These are phyloP conservation scores for Aspergillus affinis DNA, from an alignment of 495 filamentous ascomycete genomes.

Conservation along the genomic window DNA sequence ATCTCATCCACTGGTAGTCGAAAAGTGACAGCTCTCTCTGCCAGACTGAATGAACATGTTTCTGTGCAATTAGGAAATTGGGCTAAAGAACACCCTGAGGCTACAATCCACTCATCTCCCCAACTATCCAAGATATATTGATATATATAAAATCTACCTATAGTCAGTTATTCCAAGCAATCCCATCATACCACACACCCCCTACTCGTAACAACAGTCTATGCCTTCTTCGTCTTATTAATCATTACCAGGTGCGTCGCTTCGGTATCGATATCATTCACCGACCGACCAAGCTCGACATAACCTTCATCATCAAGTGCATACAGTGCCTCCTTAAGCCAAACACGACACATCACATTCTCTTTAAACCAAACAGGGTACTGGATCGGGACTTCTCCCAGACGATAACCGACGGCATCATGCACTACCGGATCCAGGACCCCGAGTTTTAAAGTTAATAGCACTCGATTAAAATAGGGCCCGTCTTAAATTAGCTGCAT, in stretches of 20 bases:
- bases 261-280: conserved; percentile 24
- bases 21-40: too few species aligned
- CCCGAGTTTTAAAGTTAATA: conserved; percentile 24
- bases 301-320: conserved; percentile 30
- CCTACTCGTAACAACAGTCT: too few species aligned
- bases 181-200: too few species aligned
- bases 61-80: too few species aligned
- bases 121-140: too few species aligned
- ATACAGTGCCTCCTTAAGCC: conserved; percentile 29
- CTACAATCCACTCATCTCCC: too few species aligned
- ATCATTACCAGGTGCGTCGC: conserved; percentile 20
- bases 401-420: conserved; percentile 16
- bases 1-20: too few species aligned
- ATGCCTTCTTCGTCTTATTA: conserved; percentile 12
- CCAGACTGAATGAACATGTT: too few species aligned
- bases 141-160: too few species aligned
- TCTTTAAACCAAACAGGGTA: conserved; percentile 24
- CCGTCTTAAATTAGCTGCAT: conserved; percentile 11
- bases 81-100: too few species aligned
- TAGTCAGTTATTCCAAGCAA: too few species aligned
- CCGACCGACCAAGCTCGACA: conserved; percentile 16
- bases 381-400: conserved; percentile 18
- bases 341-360: conserved; percentile 22
- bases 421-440: conserved; percentile 23
- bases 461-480: conserved; percentile 4